Base-by-base conservation (phyloP, 2,329 filamentous ascomycete species). In the Delphinella strobiligena region DNA sequence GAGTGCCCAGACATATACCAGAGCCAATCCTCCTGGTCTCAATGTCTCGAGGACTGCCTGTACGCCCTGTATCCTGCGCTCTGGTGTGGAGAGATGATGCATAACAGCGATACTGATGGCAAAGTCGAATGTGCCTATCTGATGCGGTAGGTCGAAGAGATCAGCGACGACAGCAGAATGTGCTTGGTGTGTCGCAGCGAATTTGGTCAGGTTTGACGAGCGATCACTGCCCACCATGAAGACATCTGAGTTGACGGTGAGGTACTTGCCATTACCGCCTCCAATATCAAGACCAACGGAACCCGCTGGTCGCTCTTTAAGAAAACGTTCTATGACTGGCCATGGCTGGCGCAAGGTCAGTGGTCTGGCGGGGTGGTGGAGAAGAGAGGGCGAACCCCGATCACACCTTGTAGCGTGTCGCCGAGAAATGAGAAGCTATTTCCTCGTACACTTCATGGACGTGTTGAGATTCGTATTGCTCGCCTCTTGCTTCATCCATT, bases 201-300 rank as follows among this genome's bases (percentile, higher is more conserved):
- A 77, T 29, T 63, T 62, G 41, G 68, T 64, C 31, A 81, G 66
- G 38, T 74, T 75, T 40, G 66, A 61, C 17, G 75, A 93, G 67
- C 86, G 75, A 66, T 96, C 91, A 41, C 82, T 89, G 42, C 78
- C 89, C 43, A 96, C 59, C 39, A 95, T 80, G 63, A 83, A 87
- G 36, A 94, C 64, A 51, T 75, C 63, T 16, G 69, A 71, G 61
- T 93, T 93, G 42, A 93, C 82, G 44, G 73, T 67, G 45, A 96
- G 68, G 59, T 96, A 95, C 68, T 96, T 96, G 50, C 91, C 91
- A 64, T 98, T 98, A 44, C 91, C 91, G 62, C 91, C 96, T 45
- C 91, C 91, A 41, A 96, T 71, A 61, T 98, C 91, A 22, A 94
- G 70, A 8, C 91, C 91, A 41, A 96, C 63, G 36, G 83, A 74